Conservation (phyloP, 2,329 filamentous ascomycete species). For the Aureobasidium lini region DNA sequence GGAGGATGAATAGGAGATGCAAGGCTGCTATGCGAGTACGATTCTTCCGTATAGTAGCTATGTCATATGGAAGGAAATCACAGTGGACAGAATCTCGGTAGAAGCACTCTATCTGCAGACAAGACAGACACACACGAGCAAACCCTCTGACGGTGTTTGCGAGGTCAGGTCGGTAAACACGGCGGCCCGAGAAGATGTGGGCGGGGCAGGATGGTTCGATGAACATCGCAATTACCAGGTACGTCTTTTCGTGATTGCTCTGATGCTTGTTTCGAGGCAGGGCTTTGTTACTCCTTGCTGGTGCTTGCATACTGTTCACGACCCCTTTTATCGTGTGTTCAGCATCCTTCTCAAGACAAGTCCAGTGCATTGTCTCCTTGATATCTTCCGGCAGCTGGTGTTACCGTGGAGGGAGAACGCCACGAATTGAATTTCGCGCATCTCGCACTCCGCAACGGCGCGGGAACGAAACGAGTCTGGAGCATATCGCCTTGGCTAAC, state of each 20-base stretch:
- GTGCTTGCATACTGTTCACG: not conserved
- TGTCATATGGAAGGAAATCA: constrained; percentile 8
- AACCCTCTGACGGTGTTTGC: not conserved
- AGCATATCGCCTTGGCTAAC: constrained; percentile 2
- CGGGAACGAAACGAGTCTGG: constrained; percentile 3
- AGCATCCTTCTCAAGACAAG: not conserved
- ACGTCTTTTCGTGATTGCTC: not conserved
- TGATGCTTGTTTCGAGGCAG: not conserved
- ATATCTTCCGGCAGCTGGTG: not conserved
- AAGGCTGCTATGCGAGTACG: not conserved
- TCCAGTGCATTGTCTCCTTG: not conserved
- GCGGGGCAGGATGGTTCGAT: constrained; percentile 3
- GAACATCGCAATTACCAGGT: not conserved
- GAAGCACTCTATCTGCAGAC: constrained; percentile 9
- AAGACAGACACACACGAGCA: not conserved
- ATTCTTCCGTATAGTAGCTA: not conserved
- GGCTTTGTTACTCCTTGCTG: not conserved
- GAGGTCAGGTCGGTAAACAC: no score
- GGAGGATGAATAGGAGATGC: not conserved
- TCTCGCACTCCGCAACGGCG: not conserved
- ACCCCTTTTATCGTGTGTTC: not conserved
- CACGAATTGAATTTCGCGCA: not conserved
- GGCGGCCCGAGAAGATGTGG: not conserved
- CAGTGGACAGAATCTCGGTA: not conserved
- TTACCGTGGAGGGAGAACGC: not conserved